Base-by-base conservation (phyloP, 352 stramenopile species). In the Blastocystis sp. region DNA sequence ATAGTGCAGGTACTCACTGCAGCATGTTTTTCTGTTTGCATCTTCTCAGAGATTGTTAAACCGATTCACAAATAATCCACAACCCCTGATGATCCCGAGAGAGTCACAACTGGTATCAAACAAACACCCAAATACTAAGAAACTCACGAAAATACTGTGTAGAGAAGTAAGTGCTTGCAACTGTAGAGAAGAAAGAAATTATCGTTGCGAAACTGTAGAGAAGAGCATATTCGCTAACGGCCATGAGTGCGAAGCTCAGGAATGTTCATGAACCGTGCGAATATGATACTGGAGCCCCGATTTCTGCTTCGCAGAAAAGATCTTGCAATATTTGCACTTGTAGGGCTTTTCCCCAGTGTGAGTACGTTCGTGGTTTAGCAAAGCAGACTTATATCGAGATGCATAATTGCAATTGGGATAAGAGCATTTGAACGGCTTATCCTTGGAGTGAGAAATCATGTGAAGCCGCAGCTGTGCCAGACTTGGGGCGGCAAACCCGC, bases 271-370 rank as follows among this genome's bases (percentile, higher is more conserved):
- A 66, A 84, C 73, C 6, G 47, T 84, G 47, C 29, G 6, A 11
- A 84, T 53, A 47, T 84, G 73, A 68, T 84, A 84, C 50, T 66
- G 73, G 15, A 84, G 73, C 18, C 73, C 73, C 2, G 73, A 84
- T 37, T 47, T 84, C 23, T 84, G 73, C 20, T 69, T 84, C 9
- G 73, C 73, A 66, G 45, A 64, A 43, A 66, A 84, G 9, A 37
- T 41, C 47, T 84, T 63, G 56, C 73, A 84, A 47, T 54, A 54
- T 47, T 50, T 43, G 47, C 73, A 84, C 47, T 68, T 66, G 39
- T 66, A 84, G 4, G 73, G 73, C 56, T 64, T 84, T 68, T 84
- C 73, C 34, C 73, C 73, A 5, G 73, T 84, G 62, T 84, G 73
- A 18, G 39, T 66, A 68, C 73, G 73, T 47, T 84, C 53, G 34